Evolutionary conservation across 2,329 filamentous ascomycete species (phyloP).

Genomic region (Penicillium sp.): DNA sequence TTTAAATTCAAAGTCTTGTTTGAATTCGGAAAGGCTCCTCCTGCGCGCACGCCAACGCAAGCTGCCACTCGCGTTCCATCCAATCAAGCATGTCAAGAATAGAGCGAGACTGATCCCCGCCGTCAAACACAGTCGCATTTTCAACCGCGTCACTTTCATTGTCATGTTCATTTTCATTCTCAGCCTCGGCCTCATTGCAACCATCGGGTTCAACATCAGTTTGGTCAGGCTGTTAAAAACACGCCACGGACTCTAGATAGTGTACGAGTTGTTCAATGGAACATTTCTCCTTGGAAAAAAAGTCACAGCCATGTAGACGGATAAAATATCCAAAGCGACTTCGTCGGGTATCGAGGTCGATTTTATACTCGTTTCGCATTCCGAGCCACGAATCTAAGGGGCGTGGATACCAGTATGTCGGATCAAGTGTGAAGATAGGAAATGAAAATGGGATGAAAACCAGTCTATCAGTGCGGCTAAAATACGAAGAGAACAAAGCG

Average conservation of each 20-base stretch:
- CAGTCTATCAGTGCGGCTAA: constrained; percentile 22
- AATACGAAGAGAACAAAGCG: not conserved
- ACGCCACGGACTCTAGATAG: not conserved
- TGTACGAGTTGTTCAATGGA: too few species aligned
- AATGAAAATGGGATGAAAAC: too few species aligned
- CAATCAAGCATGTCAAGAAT: constrained; percentile 22
- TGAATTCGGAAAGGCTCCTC: too few species aligned
- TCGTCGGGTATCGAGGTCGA: constrained; percentile 44
- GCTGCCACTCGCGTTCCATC: constrained; percentile 37
- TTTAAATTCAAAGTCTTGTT: too few species aligned
- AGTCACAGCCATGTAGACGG: constrained; percentile 39
- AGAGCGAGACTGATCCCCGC: not conserved
- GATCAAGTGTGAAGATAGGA: too few species aligned
- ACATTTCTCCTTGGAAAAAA: not conserved
- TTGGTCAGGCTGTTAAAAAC: not conserved
- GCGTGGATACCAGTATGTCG: constrained; percentile 41
- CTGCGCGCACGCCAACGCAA: constrained; percentile 29
- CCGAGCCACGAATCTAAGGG: constrained; percentile 37
- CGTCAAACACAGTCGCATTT: too few species aligned
- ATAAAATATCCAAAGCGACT: constrained; percentile 50
- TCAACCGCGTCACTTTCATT: not conserved
- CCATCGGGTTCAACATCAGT: constrained; percentile 6
- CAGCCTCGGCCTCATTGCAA: too few species aligned
- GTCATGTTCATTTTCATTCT: too few species aligned
- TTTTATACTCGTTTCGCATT: constrained; percentile 14